A percentile compares a stretch with the other conserved stretches of the same genome.
phyloP scores from a whole-genome alignment of 768 basidiomycete genomes.

The Rhizopogon rudus region DNA sequence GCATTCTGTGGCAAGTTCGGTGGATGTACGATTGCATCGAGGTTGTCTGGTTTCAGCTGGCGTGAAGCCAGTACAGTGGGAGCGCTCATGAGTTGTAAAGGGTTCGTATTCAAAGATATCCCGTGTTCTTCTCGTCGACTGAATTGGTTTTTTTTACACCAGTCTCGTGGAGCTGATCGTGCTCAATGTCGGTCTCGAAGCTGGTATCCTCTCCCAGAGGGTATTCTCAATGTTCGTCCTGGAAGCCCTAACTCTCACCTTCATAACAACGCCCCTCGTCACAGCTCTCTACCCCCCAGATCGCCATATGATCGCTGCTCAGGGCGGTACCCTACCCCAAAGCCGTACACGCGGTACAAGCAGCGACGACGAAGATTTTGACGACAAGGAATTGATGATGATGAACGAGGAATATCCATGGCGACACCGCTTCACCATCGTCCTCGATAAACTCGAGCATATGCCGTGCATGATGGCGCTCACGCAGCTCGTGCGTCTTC shows the following conservation, averaged over 20 bases:
- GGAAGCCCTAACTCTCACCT: slow-evolving; percentile 76
- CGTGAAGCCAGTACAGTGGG: slow-evolving; percentile 84
- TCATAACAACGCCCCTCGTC: slow-evolving; percentile 80
- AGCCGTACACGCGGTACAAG: slow-evolving; percentile 33
- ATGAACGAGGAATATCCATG: slow-evolving; percentile 19
- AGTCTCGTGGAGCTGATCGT: slow-evolving; percentile 95
- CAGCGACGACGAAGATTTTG: slow-evolving; percentile 9
- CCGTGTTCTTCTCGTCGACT: not conserved
- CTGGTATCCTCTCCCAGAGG: slow-evolving; percentile 65
- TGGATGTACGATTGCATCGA: slow-evolving; percentile 72
- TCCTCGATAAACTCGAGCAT: slow-evolving; percentile 89
- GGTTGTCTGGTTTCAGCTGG: slow-evolving; percentile 64
- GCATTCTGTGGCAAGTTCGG: slow-evolving; percentile 90
- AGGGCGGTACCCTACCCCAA: slow-evolving; percentile 15
- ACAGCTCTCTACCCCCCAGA: slow-evolving; percentile 62
- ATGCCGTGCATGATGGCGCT: slow-evolving; percentile 87
- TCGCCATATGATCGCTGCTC: slow-evolving; percentile 42
- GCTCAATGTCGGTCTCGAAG: slow-evolving; percentile 86
- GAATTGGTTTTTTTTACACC: not conserved
- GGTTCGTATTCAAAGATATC: slow-evolving; percentile 36
- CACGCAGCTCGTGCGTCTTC: slow-evolving; percentile 69
- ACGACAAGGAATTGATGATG: slow-evolving; percentile 2
- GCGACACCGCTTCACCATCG: slow-evolving; percentile 71
- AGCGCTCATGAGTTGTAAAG: slow-evolving; percentile 93
- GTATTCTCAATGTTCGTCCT: slow-evolving; percentile 97